Base-by-base conservation (phyloP, 108 stramenopile species). In the Cyclostephanos tholiformis region DNA sequence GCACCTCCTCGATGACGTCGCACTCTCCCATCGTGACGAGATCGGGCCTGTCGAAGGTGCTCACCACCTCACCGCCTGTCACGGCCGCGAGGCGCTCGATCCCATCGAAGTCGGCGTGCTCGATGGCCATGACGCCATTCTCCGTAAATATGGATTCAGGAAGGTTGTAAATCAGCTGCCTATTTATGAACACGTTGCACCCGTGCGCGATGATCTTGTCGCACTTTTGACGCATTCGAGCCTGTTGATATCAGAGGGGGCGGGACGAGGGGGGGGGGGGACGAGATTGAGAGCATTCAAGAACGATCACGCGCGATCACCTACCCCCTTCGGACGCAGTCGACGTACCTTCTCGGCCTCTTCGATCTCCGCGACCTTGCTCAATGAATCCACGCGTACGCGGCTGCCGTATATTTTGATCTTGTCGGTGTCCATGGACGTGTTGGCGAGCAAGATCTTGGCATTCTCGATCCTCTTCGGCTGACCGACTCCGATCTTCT, bases 41-140 rank as follows among this genome's bases (percentile, higher is more conserved):
- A 82, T 99, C 99, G 7, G 98, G 98, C 77, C 94, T 91, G 82
- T 99, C 98, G 72, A 99, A 99, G 51, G 98, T 99, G 53, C 96
- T 96, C 20, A 86, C 95, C 38, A 98, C 98, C 72, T 98, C 98
- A 41, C 96, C 98, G 30, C 98, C 97, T 17, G 94, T 93, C 43
- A 98, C 97, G 43, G 97, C 96, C 10, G 97, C 93, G 27, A 99
- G 89, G 25, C 97, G 95, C 76, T 99, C 99, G 41, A 98, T 92
- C 2, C 99, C 99, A 57, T 99, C 99, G 83, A 99, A 99, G 83
- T 99, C 99, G 29, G 99, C 99, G 84, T 99, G 99, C 85, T 99
- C 99, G 75, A 99, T 99, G 29, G 96, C 94, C 97, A 99, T 98
- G 53, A 99, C 84, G 0, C 96, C 96, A 9, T 87, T 82, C 53